These are phyloP conservation scores for Calycina marina DNA, from an alignment of 2,329 filamentous ascomycete genomes.

Conservation along the genomic window DNA sequence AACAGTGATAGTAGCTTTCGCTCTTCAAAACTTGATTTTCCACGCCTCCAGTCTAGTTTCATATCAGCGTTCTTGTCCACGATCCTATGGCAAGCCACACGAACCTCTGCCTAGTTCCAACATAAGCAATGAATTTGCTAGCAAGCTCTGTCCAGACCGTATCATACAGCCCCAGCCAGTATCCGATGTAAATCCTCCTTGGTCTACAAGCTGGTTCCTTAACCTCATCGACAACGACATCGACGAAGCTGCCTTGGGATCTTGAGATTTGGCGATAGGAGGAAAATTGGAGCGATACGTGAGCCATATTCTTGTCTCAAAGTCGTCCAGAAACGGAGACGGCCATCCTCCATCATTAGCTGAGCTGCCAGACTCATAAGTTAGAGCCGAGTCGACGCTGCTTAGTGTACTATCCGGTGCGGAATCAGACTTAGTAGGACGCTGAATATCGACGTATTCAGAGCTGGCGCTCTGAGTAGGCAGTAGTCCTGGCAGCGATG, in stretches of 20 bases:
- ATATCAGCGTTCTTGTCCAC: neutral
- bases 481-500: conserved; percentile 5
- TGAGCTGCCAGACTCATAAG: conserved; percentile 12
- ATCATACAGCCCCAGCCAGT: conserved; percentile 99
- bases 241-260: conserved; percentile 52
- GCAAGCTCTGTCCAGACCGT: conserved; percentile 78
- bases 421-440: conserved; percentile 11
- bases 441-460: conserved; percentile 2
- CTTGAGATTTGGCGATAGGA: conserved; percentile 63
- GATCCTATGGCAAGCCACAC: conserved; percentile 3
- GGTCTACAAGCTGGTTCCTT: conserved; percentile 64
- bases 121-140: conserved; percentile 71
- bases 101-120: conserved; percentile 66
- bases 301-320: conserved; percentile 90
- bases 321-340: conserved; percentile 71
- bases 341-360: conserved; percentile 54
- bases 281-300: conserved; percentile 85
- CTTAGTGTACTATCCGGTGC: conserved; percentile 21
- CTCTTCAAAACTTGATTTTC: conserved; percentile 43
- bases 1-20: conserved; percentile 64
- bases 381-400: conserved; percentile 17
- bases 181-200: conserved; percentile 77
- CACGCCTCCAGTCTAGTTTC: conserved; percentile 61
- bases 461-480: conserved; percentile 6
- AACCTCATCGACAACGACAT: conserved; percentile 78